Conservation (phyloP, 2,329 filamentous ascomycete species). For the Fusarium sp. region DNA sequence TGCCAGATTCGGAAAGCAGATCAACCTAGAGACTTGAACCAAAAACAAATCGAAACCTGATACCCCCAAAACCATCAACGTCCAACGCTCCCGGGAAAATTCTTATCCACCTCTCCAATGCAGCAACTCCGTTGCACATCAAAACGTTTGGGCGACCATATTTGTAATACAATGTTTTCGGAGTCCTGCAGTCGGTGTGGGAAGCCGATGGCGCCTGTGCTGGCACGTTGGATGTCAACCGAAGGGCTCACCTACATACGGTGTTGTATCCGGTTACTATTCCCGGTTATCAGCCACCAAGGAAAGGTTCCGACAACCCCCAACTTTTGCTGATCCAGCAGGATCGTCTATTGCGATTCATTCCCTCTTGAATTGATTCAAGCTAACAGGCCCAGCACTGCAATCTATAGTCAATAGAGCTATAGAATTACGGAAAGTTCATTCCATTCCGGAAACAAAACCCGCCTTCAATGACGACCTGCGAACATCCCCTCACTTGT, state of each 20-base stretch:
- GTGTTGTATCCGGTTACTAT: slow-evolving; percentile 22
- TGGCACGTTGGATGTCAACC: slow-evolving; percentile 20
- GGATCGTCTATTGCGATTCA: slow-evolving; percentile 25
- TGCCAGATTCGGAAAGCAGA: slow-evolving; percentile 93
- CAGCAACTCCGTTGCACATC: slow-evolving; percentile 31
- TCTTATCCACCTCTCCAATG: slow-evolving; percentile 36
- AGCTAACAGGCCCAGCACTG: slow-evolving; percentile 24
- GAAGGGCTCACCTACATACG: slow-evolving; percentile 10
- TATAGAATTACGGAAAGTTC: slow-evolving; percentile 10
- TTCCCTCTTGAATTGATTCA: slow-evolving; percentile 17
- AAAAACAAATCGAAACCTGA: slow-evolving; percentile 36
- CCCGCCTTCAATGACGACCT: slow-evolving; percentile 22
- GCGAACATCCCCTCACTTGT: slow-evolving; percentile 4
- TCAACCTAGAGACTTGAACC: slow-evolving; percentile 89
- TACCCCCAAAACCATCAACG: slow-evolving; percentile 27
- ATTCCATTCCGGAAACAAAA: slow-evolving; percentile 18
- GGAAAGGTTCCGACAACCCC: slow-evolving; percentile 13
- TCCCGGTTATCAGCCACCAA: slow-evolving; percentile 29
- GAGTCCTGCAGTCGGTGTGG: slow-evolving; percentile 34
- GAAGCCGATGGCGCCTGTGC: slow-evolving; percentile 18
- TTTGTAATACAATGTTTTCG: slow-evolving; percentile 37
- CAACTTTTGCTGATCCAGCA: slow-evolving; percentile 26
- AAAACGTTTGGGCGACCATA: slow-evolving; percentile 17
- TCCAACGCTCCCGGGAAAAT: slow-evolving; percentile 34
- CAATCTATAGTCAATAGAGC: slow-evolving; percentile 31